Evolutionary conservation across 2,329 filamentous ascomycete genomes (phyloP), one percentile per base, ranked within the genome.

Genomic region (Trichoderma cornu-damae): DNA sequence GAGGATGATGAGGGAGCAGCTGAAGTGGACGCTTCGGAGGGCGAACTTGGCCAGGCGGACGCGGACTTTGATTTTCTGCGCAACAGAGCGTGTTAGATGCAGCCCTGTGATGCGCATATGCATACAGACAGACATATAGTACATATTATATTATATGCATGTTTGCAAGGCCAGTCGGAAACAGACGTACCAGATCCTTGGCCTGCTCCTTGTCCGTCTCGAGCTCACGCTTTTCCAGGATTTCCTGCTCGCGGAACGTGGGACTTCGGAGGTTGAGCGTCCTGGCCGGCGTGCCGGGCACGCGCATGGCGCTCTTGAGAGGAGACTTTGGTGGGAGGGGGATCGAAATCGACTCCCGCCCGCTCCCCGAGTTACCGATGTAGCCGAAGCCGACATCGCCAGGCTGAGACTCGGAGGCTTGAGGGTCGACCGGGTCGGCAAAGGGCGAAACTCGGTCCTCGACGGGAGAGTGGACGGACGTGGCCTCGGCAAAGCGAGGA

Each of bases 1-100:
- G 58, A 99, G 82, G 63, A 99, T 90, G 70, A 99, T 96, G 60
- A 97, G 80, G 72, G 89, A 93, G 79, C 94, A 99, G 73, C 90
- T 91, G 73, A 99, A 97, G 80, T 93, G 96, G 75, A 97, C 89
- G 57, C 90, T 88, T 63, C 94, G 88, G n/a, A 99, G 85, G 61
- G 96, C 84, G 66, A 97, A 87, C 78, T 99, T 99, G 65, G 93
- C 94, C 73, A 97, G 80, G 46, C 94, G 86, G 32, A 97, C 92
- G 64, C 90, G 85, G 34, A 87, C 87, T 77, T 96, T 97, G 72
- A 96, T 84, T 87, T 89, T 95, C 93, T 96, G 69, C 46, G 22
- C 6, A 7, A 59, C 6, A 56, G 24, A 3, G 40, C 9, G 1
- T 38, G 40, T 46, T 37, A 30, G 28, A 20, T 14, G 3, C 12